phyloP scores from a whole-genome alignment of 2,329 filamentous ascomycete genomes.

The Verticillium longisporum region DNA sequence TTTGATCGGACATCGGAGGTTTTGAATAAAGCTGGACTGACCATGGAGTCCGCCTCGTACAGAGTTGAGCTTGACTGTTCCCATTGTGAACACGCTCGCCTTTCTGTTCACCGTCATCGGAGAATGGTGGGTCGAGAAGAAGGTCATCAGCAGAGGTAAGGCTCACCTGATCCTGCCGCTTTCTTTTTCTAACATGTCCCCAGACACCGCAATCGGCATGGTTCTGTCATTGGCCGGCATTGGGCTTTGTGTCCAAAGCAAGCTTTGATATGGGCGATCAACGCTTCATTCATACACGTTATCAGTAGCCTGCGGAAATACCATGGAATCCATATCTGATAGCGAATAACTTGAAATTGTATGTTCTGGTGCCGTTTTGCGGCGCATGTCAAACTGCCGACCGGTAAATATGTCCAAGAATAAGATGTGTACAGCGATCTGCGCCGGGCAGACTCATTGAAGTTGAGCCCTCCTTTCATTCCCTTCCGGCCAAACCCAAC shows the following conservation, averaged over 20 bases:
- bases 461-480: background rate
- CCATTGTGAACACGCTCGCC: conserved; percentile 88
- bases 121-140: conserved; percentile 91
- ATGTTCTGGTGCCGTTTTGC: background rate
- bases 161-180: conserved; percentile 6
- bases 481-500: background rate
- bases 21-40: background rate
- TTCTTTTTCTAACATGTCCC: background rate
- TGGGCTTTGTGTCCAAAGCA: conserved; percentile 72
- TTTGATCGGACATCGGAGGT: background rate
- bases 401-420: background rate
- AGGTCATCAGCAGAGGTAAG: conserved; percentile 77
- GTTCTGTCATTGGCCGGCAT: conserved; percentile 71
- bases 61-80: conserved; percentile 91
- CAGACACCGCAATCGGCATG: conserved; percentile 83
- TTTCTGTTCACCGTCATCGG: conserved; percentile 95
- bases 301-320: too few species aligned
- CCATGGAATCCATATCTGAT: too few species aligned
- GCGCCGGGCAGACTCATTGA: conserved; percentile 1
- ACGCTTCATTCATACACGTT: too few species aligned
- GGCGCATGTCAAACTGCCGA: background rate
- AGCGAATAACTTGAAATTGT: background rate
- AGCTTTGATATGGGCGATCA: conserved; percentile 18
- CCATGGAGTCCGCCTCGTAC: background rate
- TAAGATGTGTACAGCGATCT: conserved; percentile 1